Evolutionary conservation across 371 early-diverging fungal genomes (phyloP), one percentile per base, ranked within the genome.

Genomic region (Amoeboradix gromovi): DNA sequence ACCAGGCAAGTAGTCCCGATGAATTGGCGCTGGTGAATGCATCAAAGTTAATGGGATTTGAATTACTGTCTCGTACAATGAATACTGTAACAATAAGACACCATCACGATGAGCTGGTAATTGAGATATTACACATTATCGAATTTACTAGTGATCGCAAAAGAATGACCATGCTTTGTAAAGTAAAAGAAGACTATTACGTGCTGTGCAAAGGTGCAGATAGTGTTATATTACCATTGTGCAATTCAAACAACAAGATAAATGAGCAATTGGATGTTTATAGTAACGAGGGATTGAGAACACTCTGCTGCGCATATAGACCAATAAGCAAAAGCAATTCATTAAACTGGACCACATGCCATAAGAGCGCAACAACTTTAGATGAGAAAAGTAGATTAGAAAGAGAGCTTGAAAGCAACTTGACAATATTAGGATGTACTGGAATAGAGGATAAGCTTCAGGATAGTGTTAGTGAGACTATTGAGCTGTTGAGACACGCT

Each of bases 361-460:
- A 74, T 67, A 66, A 68, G 22, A 69, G 70, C 30, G 76, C 74
- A 17, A 66, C 29, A 29, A 12, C 66, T 16, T 5, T 67, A 27
- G 16, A 48, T 5, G 12, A 48, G 22, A 48, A 5, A 48, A 66
- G 28, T 67, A 29, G 16, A 16, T 5, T 29, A n/a, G 5, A 12
- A 12, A 22, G 22, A 12, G 5, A 80, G 1, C 75, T 96, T 31
- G 98, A 98, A 73, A 80, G 80, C 29, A 91, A 93, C 70, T 72
- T 99, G 69, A 91, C 92, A 72, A 77, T 95, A 29, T 77, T 98
- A n/a, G 98, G 98, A 1, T 68, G 96, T 66, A 98, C 98, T 0
- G 98, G 95, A n/a, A 96, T 99, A 17, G 98, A 98, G 77, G 99
- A 99, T 74, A 92, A 91, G 74, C 81, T 99, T 66, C 97, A 96